These are phyloP conservation scores for Stagonosporopsis tanaceti DNA, from an alignment of 2,329 filamentous ascomycete species.

Conservation along the genomic window DNA sequence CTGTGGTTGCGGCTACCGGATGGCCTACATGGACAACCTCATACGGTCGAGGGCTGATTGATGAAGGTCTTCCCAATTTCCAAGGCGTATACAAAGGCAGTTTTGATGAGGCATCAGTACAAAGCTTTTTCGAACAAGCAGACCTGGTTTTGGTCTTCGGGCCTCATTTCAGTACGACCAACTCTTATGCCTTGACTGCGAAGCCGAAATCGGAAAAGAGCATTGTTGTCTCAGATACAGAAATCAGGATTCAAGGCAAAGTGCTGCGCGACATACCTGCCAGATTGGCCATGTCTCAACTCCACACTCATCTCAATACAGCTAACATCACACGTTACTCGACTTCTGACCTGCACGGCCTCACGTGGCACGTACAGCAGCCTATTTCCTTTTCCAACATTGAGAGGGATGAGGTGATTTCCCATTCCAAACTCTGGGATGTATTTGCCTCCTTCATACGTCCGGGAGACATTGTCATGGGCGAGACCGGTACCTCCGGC, in stretches of 20 bases:
- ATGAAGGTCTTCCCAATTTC: constrained; percentile 58
- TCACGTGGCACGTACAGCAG: constrained; percentile 4
- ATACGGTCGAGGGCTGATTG: constrained; percentile 61
- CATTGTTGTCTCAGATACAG: constrained; percentile 47
- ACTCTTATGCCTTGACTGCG: constrained; percentile 53
- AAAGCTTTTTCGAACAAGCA: constrained; percentile 50
- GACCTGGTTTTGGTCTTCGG: constrained; percentile 60
- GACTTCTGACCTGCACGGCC: background rate
- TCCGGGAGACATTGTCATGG: constrained; percentile 63
- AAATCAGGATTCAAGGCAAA: constrained; percentile 43
- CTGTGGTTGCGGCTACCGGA: constrained; percentile 53
- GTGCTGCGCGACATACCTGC: constrained; percentile 49
- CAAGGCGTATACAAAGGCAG: constrained; percentile 59
- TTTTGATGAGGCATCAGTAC: constrained; percentile 47
- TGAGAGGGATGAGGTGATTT: constrained; percentile 45
- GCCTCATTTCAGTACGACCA: constrained; percentile 58
- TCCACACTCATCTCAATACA: constrained; percentile 7
- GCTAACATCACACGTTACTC: constrained; percentile 4
- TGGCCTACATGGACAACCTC: constrained; percentile 60
- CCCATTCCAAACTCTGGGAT: constrained; percentile 60
- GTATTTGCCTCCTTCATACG: constrained; percentile 57
- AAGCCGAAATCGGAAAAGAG: constrained; percentile 47
- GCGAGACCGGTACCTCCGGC: constrained; percentile 64
- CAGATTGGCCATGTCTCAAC: constrained; percentile 21
- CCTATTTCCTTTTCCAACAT: background rate